These are phyloP conservation scores for Dionaea muscipula DNA, from an alignment of 179 eudicot species.

Conservation along the genomic window DNA sequence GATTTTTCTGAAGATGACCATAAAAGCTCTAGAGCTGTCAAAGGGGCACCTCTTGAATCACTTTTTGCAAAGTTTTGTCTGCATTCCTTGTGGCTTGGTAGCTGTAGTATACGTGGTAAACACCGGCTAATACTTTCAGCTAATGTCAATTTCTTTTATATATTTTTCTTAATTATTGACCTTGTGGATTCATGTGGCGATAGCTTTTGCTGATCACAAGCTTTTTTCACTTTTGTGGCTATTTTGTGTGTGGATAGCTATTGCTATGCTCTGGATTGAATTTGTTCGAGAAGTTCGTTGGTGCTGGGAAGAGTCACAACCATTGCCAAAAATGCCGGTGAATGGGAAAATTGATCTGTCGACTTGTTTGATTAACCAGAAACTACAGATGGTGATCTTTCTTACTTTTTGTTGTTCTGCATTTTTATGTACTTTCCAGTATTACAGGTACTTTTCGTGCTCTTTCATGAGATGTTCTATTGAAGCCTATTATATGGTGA, in stretches of 20 bases:
- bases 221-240: background rate
- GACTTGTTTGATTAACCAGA: conserved; percentile 83
- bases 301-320: conserved; percentile 97
- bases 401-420: background rate
- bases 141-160: background rate
- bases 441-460: too few relatives aligned
- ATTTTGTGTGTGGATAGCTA: conserved; percentile 38
- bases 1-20: conserved; percentile 38
- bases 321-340: conserved; percentile 60
- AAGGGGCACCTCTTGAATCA: conserved; percentile 77
- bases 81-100: conserved; percentile 85
- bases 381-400: conserved; percentile 77
- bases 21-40: conserved; percentile 61
- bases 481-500: too few relatives aligned
- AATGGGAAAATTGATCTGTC: conserved; percentile 61
- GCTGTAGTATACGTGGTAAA: conserved; percentile 93
- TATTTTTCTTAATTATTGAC: conserved; percentile 1
- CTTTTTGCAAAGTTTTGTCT: conserved; percentile 92
- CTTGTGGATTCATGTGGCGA: background rate
- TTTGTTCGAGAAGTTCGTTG: conserved; percentile 94
- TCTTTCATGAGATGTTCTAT: too few relatives aligned
- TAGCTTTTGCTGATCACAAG: background rate
- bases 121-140: too few relatives aligned
- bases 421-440: too few relatives aligned
- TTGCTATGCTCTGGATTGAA: conserved; percentile 91